A percentile compares a stretch with the other conserved stretches of the same genome.
phyloP scores from a whole-genome alignment of 78 protist species.

The Polysphondylium violaceum region DNA sequence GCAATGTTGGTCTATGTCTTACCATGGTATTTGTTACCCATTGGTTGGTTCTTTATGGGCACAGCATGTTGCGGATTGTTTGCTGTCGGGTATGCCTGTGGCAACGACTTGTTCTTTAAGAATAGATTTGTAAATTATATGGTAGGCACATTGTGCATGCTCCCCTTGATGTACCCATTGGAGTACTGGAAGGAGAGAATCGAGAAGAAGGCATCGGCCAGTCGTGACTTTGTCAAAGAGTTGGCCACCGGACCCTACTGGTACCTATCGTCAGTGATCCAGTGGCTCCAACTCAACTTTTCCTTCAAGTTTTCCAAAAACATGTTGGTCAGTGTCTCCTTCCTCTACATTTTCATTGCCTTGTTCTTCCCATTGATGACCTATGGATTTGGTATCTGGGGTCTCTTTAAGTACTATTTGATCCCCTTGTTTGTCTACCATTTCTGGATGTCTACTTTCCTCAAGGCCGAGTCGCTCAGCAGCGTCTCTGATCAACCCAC shows the following conservation, averaged over 20 bases:
- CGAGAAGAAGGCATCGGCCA: slow-evolving; percentile 15
- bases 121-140: slow-evolving; percentile 34
- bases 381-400: slow-evolving; percentile 73
- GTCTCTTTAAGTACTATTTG: slow-evolving; percentile 67
- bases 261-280: slow-evolving; percentile 47
- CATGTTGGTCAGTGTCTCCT: slow-evolving; percentile 16
- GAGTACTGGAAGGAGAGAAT: slow-evolving; percentile 67
- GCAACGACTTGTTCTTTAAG: slow-evolving; percentile 43
- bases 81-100: slow-evolving; percentile 74
- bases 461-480: slow-evolving; percentile 28
- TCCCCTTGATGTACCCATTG: slow-evolving; percentile 74
- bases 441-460: slow-evolving; percentile 77
- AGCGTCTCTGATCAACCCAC: neutral
- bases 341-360: slow-evolving; percentile 48
- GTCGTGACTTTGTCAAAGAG: slow-evolving; percentile 35
- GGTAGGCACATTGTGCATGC: slow-evolving; percentile 69
- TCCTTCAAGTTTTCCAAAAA: slow-evolving; percentile 12
- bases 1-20: slow-evolving; percentile 36
- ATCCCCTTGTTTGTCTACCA: slow-evolving; percentile 81
- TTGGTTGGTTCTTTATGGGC: slow-evolving; percentile 77
- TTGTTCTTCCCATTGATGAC: slow-evolving; percentile 76
- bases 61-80: slow-evolving; percentile 78
- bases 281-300: slow-evolving; percentile 52
- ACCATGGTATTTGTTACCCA: slow-evolving; percentile 77
- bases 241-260: slow-evolving; percentile 45